Conservation (phyloP, 345 rosid genomes). For the rapeseed (Brassica napus) region DNA sequence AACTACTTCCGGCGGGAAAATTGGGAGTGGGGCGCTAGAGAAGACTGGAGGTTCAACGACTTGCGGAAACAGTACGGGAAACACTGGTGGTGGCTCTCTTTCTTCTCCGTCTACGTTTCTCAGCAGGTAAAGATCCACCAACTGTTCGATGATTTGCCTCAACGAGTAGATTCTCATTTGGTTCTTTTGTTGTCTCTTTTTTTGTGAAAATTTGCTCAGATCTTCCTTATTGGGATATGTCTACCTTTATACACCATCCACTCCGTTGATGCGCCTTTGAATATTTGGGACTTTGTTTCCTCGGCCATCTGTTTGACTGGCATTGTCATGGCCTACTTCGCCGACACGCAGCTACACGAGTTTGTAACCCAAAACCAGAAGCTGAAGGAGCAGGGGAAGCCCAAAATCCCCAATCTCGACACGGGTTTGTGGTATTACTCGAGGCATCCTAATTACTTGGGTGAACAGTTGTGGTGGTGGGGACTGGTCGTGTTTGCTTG, state of each 20-base stretch:
- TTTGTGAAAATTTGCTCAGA: slow-evolving; percentile 47
- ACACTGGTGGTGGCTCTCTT: slow-evolving; percentile 95
- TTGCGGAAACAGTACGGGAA: slow-evolving; percentile 78
- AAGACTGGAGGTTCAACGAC: slow-evolving; percentile 94
- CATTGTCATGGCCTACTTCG: slow-evolving; percentile 64
- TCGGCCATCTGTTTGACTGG: slow-evolving; percentile 61
- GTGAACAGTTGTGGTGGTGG: slow-evolving; percentile 99
- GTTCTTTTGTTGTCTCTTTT: background rate
- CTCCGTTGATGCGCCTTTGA: slow-evolving; percentile 60
- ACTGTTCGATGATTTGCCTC: slow-evolving; percentile 49
- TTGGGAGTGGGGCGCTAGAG: slow-evolving; percentile 97
- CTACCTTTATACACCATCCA: slow-evolving; percentile 72
- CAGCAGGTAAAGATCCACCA: slow-evolving; percentile 65
- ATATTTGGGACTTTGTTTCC: slow-evolving; percentile 66
- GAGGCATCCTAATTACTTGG: slow-evolving; percentile 94
- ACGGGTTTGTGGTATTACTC: slow-evolving; percentile 80
- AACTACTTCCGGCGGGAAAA: slow-evolving; percentile 93
- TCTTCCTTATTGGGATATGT: slow-evolving; percentile 76
- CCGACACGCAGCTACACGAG: slow-evolving; percentile 83
- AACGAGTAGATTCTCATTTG: slow-evolving; percentile 18
- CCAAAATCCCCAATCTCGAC: slow-evolving; percentile 66
- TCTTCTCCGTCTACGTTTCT: slow-evolving; percentile 78
- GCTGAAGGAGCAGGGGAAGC: slow-evolving; percentile 75
- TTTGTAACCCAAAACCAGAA: slow-evolving; percentile 65
- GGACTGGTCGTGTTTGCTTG: slow-evolving; percentile 80